Evolutionary conservation across 2,329 filamentous ascomycete species (phyloP).

Genomic region (Ceratocystis alfenasii): DNA sequence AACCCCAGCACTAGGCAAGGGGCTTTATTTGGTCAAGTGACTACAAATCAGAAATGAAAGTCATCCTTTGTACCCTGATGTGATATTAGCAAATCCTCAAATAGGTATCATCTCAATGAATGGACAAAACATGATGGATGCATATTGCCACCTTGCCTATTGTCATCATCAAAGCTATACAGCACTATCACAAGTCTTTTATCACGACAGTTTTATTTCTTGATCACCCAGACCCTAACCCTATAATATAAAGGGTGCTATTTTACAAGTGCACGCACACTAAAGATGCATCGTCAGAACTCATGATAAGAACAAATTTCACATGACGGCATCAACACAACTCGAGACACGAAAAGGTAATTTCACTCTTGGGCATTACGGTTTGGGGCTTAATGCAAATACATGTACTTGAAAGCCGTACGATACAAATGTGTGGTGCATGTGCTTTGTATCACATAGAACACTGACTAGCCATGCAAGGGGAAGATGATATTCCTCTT

Average conservation of each 20-base stretch:
- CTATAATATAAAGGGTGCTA: not conserved
- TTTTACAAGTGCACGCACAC: not conserved
- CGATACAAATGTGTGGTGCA: not conserved
- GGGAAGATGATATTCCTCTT: not conserved
- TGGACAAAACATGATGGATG: too few relatives aligned
- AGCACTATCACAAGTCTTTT: too few relatives aligned
- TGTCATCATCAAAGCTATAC: too few relatives aligned
- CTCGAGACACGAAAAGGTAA: not conserved
- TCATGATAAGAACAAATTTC: not conserved
- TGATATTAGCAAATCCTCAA: not conserved
- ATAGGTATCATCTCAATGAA: not conserved
- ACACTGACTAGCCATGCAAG: not conserved
- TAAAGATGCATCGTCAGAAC: too few relatives aligned
- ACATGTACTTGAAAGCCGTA: not conserved
- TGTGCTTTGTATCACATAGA: constrained; percentile 5
- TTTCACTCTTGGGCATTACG: not conserved
- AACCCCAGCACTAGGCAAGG: constrained; percentile 5
- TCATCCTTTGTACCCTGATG: constrained; percentile 3
- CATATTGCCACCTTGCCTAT: too few relatives aligned
- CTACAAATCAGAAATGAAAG: constrained; percentile 7
- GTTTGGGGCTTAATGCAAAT: not conserved
- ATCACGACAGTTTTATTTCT: too few relatives aligned
- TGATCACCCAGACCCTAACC: not conserved
- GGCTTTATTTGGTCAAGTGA: not conserved
- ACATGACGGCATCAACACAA: not conserved